phyloP scores from a whole-genome alignment of 2,329 filamentous ascomycete species.

The Penicillium expansum region DNA sequence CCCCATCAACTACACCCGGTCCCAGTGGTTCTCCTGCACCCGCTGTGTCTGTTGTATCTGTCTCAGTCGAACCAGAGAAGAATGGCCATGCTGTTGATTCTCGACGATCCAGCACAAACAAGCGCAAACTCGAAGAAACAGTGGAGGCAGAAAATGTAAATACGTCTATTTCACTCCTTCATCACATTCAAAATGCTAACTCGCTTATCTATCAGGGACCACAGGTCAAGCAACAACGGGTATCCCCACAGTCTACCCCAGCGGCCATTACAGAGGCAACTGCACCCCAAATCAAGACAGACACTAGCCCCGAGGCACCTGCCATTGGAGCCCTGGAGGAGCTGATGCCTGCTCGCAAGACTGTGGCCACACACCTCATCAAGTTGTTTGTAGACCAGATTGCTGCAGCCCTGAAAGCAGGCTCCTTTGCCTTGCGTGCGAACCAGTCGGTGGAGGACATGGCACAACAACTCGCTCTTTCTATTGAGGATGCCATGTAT shows the following conservation, averaged over 20 bases:
- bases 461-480: conserved; percentile 68
- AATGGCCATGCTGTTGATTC: conserved; percentile 26
- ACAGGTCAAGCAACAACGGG: conserved; percentile 42
- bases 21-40: conserved; percentile 24
- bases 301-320: conserved; percentile 32
- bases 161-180: background rate
- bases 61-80: conserved; percentile 28
- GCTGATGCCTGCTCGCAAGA: conserved; percentile 62
- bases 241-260: conserved; percentile 30
- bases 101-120: conserved; percentile 36
- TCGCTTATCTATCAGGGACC: conserved; percentile 33
- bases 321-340: conserved; percentile 43
- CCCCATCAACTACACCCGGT: conserved; percentile 29
- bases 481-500: conserved; percentile 71
- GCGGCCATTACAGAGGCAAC: conserved; percentile 25
- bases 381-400: conserved; percentile 68
- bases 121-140: conserved; percentile 46
- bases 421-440: conserved; percentile 61
- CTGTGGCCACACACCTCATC: conserved; percentile 66
- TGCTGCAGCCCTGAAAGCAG: conserved; percentile 63
- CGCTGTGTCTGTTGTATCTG: conserved; percentile 25
- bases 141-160: conserved; percentile 37
- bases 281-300: conserved; percentile 34
- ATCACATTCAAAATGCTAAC: conserved; percentile 24
- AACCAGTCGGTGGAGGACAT: conserved; percentile 63